Evolutionary conservation across 208 protist species (phyloP), one percentile per base, ranked within the genome.

Genomic region (Acanthamoeba quina): DNA sequence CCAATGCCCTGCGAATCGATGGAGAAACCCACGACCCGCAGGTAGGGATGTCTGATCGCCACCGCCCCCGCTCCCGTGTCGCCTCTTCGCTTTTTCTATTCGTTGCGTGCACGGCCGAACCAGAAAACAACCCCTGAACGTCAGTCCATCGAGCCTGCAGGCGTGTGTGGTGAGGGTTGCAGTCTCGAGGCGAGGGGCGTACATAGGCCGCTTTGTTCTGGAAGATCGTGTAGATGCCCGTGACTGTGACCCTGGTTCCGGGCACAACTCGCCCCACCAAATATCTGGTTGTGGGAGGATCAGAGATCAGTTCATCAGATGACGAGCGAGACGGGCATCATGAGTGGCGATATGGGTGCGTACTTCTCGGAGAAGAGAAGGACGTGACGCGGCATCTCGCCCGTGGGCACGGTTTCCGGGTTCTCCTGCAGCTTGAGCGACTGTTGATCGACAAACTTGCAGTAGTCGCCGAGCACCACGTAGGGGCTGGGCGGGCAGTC

Each of bases 381-480:
- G 4, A 98, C 94, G 76, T 97, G 95, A 29, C 97, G 78, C 52
- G 98, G 97, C 74, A 98, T 94, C 64, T 98, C 97, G 90, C 97
- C 98, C 13, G 97, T 98, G 15, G 97, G 97, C 26, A 98, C 96
- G 5, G 94, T 78, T 64, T 98, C 98, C 2, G 97, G 97, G 34
- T 49, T 76, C 68, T 98, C 98, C 95, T 98, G 98, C 44, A 98
- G 78, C 92, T 98, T 98, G 41, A 98, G 83, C n/a, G 95, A 90
- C 21, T 98, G 96, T 37, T 95, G 82, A 85, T 98, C 97, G 19
- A 97, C 88, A 94, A 96, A 98, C 56, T 95, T 89, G n/a, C 70
- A 95, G 26, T 72, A 82, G 56, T 97, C 97, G 1, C 47, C 13
- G 5, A 97, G 34, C 52, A 98, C 85, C 13, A 97, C 60, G 83